Conservation (phyloP, 2,329 filamentous ascomycete species). For the Aspergillus sp. region DNA sequence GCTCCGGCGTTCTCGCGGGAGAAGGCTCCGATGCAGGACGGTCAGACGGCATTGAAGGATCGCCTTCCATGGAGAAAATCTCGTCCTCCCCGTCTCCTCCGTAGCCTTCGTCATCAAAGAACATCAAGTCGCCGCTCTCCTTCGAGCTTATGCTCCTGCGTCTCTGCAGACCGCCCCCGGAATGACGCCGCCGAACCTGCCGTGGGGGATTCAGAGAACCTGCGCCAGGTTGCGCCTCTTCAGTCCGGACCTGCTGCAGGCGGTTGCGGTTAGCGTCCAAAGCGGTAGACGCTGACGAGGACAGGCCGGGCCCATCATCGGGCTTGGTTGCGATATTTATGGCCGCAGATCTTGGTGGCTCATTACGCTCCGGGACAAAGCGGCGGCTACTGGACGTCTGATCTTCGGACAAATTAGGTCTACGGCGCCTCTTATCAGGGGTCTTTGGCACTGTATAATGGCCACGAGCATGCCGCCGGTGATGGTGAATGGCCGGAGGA, state of each 20-base stretch:
- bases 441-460: conserved; percentile 54
- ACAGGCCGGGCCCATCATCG: conserved; percentile 21
- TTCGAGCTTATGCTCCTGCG: conserved; percentile 61
- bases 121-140: conserved; percentile 70
- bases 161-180: conserved; percentile 72
- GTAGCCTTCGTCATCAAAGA: conserved; percentile 82
- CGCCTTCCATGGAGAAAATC: conserved; percentile 60
- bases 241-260: conserved; percentile 25
- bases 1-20: conserved; percentile 8
- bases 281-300: conserved; percentile 31
- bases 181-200: conserved; percentile 59
- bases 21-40: conserved; percentile 5
- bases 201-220: conserved; percentile 23
- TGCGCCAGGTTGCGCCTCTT: conserved; percentile 38
- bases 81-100: conserved; percentile 65
- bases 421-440: conserved; percentile 22
- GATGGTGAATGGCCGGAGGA: conserved; percentile 72
- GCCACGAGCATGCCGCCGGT: conserved; percentile 57
- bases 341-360: conserved; percentile 13
- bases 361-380: conserved; percentile 9
- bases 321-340: conserved; percentile 20
- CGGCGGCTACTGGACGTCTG: conserved; percentile 16
- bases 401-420: conserved; percentile 27
- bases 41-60: conserved; percentile 13
- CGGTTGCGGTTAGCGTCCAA: conserved; percentile 25